phyloP scores from a whole-genome alignment of 495 filamentous ascomycete species.

The Acidomyces sp. region DNA sequence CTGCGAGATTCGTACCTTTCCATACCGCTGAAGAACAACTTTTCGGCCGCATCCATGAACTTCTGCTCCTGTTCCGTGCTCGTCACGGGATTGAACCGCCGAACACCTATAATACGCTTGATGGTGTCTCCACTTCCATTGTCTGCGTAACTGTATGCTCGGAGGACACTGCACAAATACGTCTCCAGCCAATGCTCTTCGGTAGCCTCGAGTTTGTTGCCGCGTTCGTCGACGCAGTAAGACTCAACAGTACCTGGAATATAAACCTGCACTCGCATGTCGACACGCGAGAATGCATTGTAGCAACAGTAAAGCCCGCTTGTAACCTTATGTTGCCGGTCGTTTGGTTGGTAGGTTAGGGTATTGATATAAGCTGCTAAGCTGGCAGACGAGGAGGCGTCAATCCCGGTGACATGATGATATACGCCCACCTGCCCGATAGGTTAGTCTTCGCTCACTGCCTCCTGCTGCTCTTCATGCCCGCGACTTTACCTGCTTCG shows the following conservation, averaged over 20 bases:
- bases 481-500: conserved; percentile 50
- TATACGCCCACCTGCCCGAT: conserved; percentile 66
- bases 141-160: conserved; percentile 93
- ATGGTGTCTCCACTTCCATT: conserved; percentile 84
- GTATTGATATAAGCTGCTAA: conserved; percentile 97
- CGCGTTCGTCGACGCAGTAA: conserved; percentile 92
- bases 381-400: conserved; percentile 93
- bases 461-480: no score
- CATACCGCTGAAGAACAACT: conserved; percentile 83
- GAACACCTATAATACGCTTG: conserved; percentile 81
- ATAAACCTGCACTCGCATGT: conserved; percentile 95
- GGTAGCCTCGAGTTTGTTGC: conserved; percentile 80
- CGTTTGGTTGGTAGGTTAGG: conserved; percentile 74
- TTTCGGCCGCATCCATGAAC: conserved; percentile 89
- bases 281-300: conserved; percentile 95
- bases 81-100: conserved; percentile 92
- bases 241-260: conserved; percentile 91
- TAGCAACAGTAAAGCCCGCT: conserved; percentile 97
- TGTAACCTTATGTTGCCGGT: conserved; percentile 78
- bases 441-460: conserved; percentile 3
- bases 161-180: conserved; percentile 82
- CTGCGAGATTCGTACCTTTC: not conserved
- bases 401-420: conserved; percentile 95
- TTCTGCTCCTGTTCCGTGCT: conserved; percentile 95
- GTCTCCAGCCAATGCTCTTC: conserved; percentile 95